phyloP scores from a whole-genome alignment of 108 stramenopile genomes.

The Chaetoceros tenuissimus region DNA sequence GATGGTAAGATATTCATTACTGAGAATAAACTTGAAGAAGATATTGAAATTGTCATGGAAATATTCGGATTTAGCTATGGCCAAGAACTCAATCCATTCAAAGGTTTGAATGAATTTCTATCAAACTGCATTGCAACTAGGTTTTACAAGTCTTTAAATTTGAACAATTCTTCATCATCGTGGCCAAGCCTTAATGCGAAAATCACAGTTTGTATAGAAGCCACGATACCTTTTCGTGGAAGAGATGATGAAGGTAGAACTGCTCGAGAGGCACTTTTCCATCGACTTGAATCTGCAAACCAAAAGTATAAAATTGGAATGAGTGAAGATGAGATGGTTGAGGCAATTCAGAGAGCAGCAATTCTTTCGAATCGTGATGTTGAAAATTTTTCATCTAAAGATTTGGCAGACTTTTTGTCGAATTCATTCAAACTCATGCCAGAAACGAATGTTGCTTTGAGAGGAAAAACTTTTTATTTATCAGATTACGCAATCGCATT shows the following conservation, averaged over 20 bases:
- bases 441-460: slow-evolving; percentile 35
- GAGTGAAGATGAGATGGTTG: slow-evolving; percentile 17
- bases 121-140: slow-evolving; percentile 34
- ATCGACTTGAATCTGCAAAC: slow-evolving; percentile 12
- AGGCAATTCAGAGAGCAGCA: slow-evolving; percentile 34
- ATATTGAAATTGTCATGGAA: slow-evolving; percentile 21
- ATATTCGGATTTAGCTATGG: slow-evolving; percentile 42
- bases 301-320: slow-evolving; percentile 14
- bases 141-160: slow-evolving; percentile 9
- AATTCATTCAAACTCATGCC: slow-evolving; percentile 48
- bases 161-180: too few relatives aligned
- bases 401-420: slow-evolving; percentile 33
- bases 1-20: too few relatives aligned
- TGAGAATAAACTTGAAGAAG: too few relatives aligned
- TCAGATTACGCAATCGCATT: slow-evolving; percentile 31
- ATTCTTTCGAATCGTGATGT: slow-evolving; percentile 30
- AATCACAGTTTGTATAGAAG: slow-evolving; percentile 50
- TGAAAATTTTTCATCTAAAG: slow-evolving; percentile 31
- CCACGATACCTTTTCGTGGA: slow-evolving; percentile 50
- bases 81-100: slow-evolving; percentile 19
- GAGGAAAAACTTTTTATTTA: slow-evolving; percentile 30
- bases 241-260: slow-evolving; percentile 13
- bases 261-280: slow-evolving; percentile 21
- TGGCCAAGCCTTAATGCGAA: slow-evolving; percentile 23
- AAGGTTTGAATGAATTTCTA: slow-evolving; percentile 50